phyloP scores from a whole-genome alignment of 441 rosid genomes.

The Flueggea neowawraea region DNA sequence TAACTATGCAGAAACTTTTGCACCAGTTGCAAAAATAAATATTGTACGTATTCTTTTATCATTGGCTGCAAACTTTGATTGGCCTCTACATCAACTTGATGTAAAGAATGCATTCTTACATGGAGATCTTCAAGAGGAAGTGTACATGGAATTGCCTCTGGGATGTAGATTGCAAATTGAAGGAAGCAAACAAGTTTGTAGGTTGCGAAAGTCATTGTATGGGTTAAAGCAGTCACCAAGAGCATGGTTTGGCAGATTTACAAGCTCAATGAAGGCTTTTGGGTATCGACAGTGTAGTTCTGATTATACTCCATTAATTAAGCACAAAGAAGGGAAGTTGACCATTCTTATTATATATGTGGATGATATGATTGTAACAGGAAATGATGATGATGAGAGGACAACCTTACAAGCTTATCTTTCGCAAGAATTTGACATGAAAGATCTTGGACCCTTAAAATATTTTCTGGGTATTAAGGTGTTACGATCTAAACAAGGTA shows the following conservation, averaged over 20 bases:
- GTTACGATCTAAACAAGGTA: background rate
- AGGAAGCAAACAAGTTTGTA: background rate
- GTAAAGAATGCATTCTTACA: conserved; percentile 2
- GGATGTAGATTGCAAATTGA: background rate
- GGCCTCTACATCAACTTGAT: too few relatives aligned
- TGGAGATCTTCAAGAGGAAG: too few relatives aligned
- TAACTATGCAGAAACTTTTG: too few relatives aligned
- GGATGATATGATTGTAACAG: background rate
- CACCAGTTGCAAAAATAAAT: too few relatives aligned
- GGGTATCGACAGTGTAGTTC: background rate
- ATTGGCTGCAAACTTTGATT: too few relatives aligned
- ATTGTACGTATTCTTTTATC: too few relatives aligned
- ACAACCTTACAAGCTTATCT: background rate
- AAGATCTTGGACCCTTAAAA: conserved; percentile 5
- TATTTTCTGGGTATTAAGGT: conserved; percentile 9
- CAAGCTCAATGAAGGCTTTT: background rate
- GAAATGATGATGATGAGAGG: background rate
- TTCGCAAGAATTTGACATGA: background rate
- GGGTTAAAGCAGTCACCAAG: conserved; percentile 7
- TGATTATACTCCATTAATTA: conserved; percentile 1
- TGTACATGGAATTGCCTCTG: background rate
- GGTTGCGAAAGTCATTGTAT: background rate
- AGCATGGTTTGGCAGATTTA: conserved; percentile 3
- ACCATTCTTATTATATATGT: too few relatives aligned
- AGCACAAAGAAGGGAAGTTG: background rate